Percentiles rank a stretch among this genome's conserved stretches.
phyloP scores from a whole-genome alignment of 1,284 basidiomycete species.

The Ceratorhiza oryzae-sativae region DNA sequence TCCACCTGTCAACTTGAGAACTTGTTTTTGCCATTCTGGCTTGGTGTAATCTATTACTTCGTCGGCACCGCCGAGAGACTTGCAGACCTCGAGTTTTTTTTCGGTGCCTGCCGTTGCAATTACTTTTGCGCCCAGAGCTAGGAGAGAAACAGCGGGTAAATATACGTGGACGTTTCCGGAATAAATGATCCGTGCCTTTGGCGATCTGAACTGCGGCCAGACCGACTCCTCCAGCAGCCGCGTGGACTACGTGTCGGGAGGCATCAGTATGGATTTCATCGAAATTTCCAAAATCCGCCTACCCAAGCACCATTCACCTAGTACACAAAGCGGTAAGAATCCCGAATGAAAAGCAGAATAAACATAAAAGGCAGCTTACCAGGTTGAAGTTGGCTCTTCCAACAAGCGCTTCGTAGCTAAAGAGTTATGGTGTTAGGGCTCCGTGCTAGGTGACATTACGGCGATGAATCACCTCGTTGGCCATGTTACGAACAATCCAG shows the following conservation, averaged over 20 bases:
- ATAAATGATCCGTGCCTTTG: constrained; percentile 39
- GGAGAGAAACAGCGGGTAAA: neutral
- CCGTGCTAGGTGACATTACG: neutral
- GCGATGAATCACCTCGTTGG: constrained; percentile 68
- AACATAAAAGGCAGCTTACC: constrained; percentile 54
- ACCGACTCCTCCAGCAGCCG: constrained; percentile 78
- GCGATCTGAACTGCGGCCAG: constrained; percentile 79
- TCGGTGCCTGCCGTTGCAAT: constrained; percentile 79
- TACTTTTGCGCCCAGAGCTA: constrained; percentile 68
- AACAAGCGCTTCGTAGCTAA: constrained; percentile 75
- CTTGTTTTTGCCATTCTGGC: constrained; percentile 76
- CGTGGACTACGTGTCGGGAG: constrained; percentile 1
- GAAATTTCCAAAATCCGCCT: constrained; percentile 58
- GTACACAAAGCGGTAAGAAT: neutral
- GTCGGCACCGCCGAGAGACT: constrained; percentile 71
- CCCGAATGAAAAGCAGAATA: constrained; percentile 40
- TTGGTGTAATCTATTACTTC: constrained; percentile 68
- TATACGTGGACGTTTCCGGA: neutral
- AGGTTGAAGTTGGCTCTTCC: constrained; percentile 80
- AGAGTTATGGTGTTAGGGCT: neutral
- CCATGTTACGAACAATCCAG: constrained; percentile 80
- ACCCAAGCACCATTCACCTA: constrained; percentile 88
- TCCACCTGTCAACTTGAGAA: constrained; percentile 74
- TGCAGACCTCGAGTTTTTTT: constrained; percentile 71
- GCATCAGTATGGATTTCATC: neutral